phyloP scores from a whole-genome alignment of 805 yeast genomes.

The Ogataea allantospora region DNA sequence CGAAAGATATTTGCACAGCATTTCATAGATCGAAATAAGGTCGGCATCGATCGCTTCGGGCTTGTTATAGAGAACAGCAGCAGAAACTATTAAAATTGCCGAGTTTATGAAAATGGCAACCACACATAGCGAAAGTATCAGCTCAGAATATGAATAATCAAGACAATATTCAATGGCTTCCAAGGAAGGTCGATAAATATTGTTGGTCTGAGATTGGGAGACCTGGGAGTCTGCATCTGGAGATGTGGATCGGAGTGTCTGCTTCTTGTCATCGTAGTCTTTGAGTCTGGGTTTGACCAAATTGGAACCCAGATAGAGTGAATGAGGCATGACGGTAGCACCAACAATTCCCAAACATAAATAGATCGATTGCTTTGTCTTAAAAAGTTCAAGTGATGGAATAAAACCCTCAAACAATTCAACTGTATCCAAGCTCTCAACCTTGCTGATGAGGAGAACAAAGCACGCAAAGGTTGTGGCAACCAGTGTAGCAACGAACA shows the following conservation, averaged over 20 bases:
- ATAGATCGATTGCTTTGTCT: constrained; percentile 65
- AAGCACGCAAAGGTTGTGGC: constrained; percentile 75
- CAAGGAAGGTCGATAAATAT: constrained; percentile 64
- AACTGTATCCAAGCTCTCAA: constrained; percentile 50
- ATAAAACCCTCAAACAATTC: constrained; percentile 64
- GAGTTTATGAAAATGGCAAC: constrained; percentile 86
- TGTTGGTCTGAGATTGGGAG: constrained; percentile 28
- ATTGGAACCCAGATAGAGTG: constrained; percentile 80
- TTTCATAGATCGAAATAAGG: constrained; percentile 68
- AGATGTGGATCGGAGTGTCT: constrained; percentile 9
- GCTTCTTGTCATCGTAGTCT: constrained; percentile 60
- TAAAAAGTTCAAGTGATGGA: constrained; percentile 56
- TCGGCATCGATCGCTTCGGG: constrained; percentile 79
- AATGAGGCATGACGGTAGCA: constrained; percentile 95
- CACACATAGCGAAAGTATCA: constrained; percentile 66
- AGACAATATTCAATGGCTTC: constrained; percentile 72
- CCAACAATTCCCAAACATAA: constrained; percentile 83
- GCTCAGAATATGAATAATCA: constrained; percentile 69
- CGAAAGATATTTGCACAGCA: constrained; percentile 60
- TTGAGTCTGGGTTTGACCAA: constrained; percentile 80
- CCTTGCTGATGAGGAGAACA: constrained; percentile 61
- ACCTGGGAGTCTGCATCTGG: background rate
- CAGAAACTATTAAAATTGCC: constrained; percentile 79
- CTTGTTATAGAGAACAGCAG: constrained; percentile 69
- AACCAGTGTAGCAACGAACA: constrained; percentile 69